Conservation (phyloP, 2,329 filamentous ascomycete species). For the Hypoxylon sp. region DNA sequence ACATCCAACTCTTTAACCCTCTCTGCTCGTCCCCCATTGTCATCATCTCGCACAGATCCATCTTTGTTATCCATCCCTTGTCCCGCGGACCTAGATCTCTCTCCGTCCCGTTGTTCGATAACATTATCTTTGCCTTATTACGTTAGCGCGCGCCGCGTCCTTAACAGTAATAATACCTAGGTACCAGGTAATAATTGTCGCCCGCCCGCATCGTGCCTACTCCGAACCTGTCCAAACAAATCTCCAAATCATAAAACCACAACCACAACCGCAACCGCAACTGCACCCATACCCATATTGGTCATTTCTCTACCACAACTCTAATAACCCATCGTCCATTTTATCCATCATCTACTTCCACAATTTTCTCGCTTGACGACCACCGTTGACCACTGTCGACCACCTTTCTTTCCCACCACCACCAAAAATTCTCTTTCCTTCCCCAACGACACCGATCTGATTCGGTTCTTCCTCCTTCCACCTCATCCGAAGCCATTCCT, state of each 20-base stretch:
- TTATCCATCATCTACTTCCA: conserved; percentile 38
- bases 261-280: conserved; percentile 1
- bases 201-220: conserved; percentile 27
- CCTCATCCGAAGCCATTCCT: conserved; percentile 20
- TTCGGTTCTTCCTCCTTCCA: conserved; percentile 37
- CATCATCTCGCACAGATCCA: conserved; percentile 12
- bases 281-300: neutral
- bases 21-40: neutral
- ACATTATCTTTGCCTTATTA: conserved; percentile 16
- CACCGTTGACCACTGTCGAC: no score
- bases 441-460: conserved; percentile 13
- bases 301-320: conserved; percentile 41
- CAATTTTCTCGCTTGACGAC: conserved; percentile 21
- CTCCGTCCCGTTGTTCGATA: conserved; percentile 22
- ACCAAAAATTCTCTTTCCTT: conserved; percentile 11
- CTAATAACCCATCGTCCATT: conserved; percentile 37
- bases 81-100: conserved; percentile 29
- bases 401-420: conserved; percentile 22
- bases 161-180: no score
- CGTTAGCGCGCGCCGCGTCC: conserved; percentile 34
- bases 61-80: conserved; percentile 23
- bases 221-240: conserved; percentile 43
- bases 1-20: neutral
- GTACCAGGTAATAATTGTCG: conserved; percentile 6
- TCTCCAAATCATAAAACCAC: conserved; percentile 38